Percentiles rank a stretch among this genome's conserved stretches.
These are phyloP conservation scores for Aspergillus cristatus DNA, from an alignment of 495 filamentous ascomycete genomes.

Conservation along the genomic window DNA sequence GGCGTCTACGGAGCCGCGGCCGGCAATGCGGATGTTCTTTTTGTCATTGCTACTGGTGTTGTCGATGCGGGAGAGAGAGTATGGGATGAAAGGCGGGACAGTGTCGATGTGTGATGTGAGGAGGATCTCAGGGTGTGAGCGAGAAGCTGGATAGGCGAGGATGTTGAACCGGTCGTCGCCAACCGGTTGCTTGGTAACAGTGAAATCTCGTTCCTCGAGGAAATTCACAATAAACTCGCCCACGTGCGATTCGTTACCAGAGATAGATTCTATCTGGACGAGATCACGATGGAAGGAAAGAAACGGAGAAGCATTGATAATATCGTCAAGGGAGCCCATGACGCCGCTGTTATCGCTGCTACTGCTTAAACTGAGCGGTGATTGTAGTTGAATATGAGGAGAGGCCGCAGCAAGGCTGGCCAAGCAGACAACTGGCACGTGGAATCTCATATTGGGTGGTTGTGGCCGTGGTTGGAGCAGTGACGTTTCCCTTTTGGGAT, in stretches of 20 bases:
- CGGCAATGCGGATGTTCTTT: constrained; percentile 45
- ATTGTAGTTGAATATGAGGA: not conserved
- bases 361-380: not conserved
- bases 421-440: too few relatives aligned
- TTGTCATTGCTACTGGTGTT: constrained; percentile 23
- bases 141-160: constrained; percentile 59
- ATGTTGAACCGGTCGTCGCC: constrained; percentile 57
- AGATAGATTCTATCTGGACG: constrained; percentile 66
- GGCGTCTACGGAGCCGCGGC: constrained; percentile 82
- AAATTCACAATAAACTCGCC: constrained; percentile 60
- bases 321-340: constrained; percentile 10
- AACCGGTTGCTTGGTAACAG: constrained; percentile 53
- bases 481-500: too few relatives aligned
- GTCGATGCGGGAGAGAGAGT: constrained; percentile 18
- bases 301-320: constrained; percentile 41
- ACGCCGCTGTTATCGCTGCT: not conserved
- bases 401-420: not conserved
- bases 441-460: too few relatives aligned
- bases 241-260: constrained; percentile 60
- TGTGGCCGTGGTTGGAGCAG: too few relatives aligned
- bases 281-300: constrained; percentile 70
- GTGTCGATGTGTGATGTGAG: constrained; percentile 70
- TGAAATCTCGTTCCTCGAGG: constrained; percentile 56
- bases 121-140: constrained; percentile 52
- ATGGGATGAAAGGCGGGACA: constrained; percentile 58